Conservation (phyloP, 225 moss, liverwort and hornwort genomes). For the Anthoceros angustus region DNA sequence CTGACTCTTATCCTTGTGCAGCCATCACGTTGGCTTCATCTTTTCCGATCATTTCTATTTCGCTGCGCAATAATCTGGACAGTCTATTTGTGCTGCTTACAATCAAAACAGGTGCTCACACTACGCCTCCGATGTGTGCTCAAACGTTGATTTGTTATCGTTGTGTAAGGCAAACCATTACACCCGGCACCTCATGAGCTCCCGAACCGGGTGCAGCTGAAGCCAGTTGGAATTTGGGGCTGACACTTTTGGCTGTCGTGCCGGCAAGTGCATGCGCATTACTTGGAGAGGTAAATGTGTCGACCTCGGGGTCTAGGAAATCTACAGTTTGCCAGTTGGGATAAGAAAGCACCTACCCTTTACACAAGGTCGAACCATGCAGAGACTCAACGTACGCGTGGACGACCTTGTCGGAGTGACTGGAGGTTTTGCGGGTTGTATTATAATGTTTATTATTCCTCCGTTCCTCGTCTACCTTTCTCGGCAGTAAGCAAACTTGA, state of each 20-base stretch:
- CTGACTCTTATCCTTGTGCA: constrained; percentile 11
- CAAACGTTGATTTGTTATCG: background rate
- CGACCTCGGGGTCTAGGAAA: background rate
- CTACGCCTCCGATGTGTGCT: too few relatives aligned
- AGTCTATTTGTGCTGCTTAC: constrained; percentile 38
- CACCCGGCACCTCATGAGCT: background rate
- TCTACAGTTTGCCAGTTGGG: background rate
- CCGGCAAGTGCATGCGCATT: constrained; percentile 29
- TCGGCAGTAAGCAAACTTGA: constrained; percentile 29
- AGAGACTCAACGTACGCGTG: constrained; percentile 68
- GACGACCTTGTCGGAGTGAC: constrained; percentile 80
- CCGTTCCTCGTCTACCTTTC: constrained; percentile 65
- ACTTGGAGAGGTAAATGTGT: constrained; percentile 18
- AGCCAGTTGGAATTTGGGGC: constrained; percentile 6
- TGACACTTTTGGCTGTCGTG: constrained; percentile 28
- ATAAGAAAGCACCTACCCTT: background rate
- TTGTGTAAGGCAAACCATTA: background rate
- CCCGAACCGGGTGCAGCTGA: background rate
- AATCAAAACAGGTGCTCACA: too few relatives aligned
- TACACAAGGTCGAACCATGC: constrained; percentile 8
- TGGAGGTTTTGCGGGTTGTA: constrained; percentile 82
- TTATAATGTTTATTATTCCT: constrained; percentile 85
- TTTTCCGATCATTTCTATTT: constrained; percentile 89
- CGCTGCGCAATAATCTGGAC: constrained; percentile 87
- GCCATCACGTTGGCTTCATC: constrained; percentile 73